Base-by-base conservation (phyloP, 352 stramenopile species). In the Globisporangium nodosum region DNA sequence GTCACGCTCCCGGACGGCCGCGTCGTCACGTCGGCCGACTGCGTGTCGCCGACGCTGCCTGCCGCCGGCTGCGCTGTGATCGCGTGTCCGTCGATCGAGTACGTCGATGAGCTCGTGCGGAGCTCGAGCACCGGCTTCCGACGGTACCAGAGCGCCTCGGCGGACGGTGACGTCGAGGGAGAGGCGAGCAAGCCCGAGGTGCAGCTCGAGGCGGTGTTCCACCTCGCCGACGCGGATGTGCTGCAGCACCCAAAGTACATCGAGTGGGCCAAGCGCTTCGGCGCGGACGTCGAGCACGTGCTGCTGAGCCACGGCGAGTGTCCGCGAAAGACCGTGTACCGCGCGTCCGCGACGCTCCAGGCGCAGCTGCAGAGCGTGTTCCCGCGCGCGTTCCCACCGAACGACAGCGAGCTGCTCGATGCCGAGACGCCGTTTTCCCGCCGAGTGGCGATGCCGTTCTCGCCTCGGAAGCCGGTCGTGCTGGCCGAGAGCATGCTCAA, bases 401-500 rank as follows among this genome's bases (percentile, higher is more conserved):
- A 78, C 39, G 69, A 80, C 31, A 43, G 64, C 27, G 81, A 90
- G 54, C 52, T 70, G 20, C 60, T 61, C 2, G 81, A 90, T 52
- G 47, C 68, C 5, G 56, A 61, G 31, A 39, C 58, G 20, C 68
- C 74, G 0, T 65, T 86, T 18, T 68, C 74, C 13, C 71, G 76
- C 33, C 18, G 30, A 6, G 53, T 82, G 15, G n/a, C 47, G 7
- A 12, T 73, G 12, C 5, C 52, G 5, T 70, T 71, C 37, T 53
- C 63, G 7, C 49, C 63, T 27, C 68, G 74, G n/a, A 66, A 69
- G 21, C 51, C 56, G 0, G 62, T 74, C 5, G 57, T 87, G 30
- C 51, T 88, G 0, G 82, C 70, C 11, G 78, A 92, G 64, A 85
- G 78, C 46, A 78, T 94, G 78, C 73, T 94, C 18, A 85, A 77